phyloP scores from a whole-genome alignment of 1,284 basidiomycete genomes.

The Leucoagaricus sp. region DNA sequence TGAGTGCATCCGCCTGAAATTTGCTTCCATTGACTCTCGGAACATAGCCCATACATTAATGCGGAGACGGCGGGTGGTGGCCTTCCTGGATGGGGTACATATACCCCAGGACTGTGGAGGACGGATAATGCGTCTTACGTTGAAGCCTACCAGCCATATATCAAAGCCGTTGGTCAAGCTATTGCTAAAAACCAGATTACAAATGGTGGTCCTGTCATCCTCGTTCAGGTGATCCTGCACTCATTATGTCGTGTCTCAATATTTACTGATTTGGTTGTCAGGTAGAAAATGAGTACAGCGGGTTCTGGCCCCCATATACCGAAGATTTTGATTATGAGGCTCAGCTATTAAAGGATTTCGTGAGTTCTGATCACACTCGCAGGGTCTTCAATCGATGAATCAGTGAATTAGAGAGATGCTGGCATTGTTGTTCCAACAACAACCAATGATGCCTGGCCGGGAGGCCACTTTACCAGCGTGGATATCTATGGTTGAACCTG shows the following conservation, averaged over 20 bases:
- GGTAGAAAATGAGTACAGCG: constrained; percentile 55
- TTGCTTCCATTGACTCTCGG: neutral
- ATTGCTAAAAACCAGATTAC: constrained; percentile 53
- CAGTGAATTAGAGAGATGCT: constrained; percentile 32
- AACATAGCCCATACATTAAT: constrained; percentile 48
- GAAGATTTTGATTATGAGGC: constrained; percentile 48
- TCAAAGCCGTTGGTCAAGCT: constrained; percentile 38
- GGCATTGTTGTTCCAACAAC: constrained; percentile 50
- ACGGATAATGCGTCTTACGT: constrained; percentile 45
- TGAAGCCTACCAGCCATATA: constrained; percentile 43
- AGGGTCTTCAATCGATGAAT: neutral
- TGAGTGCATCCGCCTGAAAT: constrained; percentile 16
- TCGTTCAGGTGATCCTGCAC: constrained; percentile 43
- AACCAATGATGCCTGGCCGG: constrained; percentile 45
- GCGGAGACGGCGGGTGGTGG: constrained; percentile 56
- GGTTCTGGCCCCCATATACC: constrained; percentile 36
- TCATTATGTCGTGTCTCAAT: constrained; percentile 1
- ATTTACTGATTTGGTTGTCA: constrained; percentile 16
- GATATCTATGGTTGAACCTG: constrained; percentile 42
- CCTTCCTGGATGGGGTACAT: constrained; percentile 52
- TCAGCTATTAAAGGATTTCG: constrained; percentile 39
- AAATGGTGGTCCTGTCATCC: constrained; percentile 52
- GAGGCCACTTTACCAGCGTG: constrained; percentile 44
- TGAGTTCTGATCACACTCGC: constrained; percentile 19
- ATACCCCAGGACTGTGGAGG: constrained; percentile 46